phyloP scores from a whole-genome alignment of 768 basidiomycete genomes.

The Termitomyces sp. region DNA sequence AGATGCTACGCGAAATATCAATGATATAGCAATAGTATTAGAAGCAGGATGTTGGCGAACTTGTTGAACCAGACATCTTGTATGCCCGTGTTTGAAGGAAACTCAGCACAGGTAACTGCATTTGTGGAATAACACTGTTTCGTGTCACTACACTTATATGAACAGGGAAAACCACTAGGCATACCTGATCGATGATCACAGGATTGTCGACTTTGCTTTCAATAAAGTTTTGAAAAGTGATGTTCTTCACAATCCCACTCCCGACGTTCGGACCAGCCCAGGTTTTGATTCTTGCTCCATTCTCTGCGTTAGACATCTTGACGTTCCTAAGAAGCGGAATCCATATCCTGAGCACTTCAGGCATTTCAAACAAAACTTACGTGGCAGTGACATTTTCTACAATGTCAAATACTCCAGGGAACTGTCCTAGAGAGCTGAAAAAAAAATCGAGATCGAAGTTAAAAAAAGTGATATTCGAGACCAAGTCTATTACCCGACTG shows the following conservation, averaged over 20 bases:
- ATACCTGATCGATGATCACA: conserved; percentile 53
- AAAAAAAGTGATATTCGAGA: neutral
- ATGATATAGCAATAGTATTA: neutral
- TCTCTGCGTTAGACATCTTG: conserved; percentile 57
- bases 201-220: conserved; percentile 57
- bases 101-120: conserved; percentile 45
- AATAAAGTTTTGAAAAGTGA: conserved; percentile 49
- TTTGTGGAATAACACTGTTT: conserved; percentile 45
- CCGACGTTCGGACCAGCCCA: conserved; percentile 61
- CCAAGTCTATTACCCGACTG: conserved; percentile 34
- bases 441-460: neutral
- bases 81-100: conserved; percentile 52
- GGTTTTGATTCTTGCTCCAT: conserved; percentile 67
- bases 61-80: conserved; percentile 55
- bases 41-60: conserved; percentile 22
- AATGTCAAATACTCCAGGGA: conserved; percentile 49
- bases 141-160: neutral
- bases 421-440: conserved; percentile 55
- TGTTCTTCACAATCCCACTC: conserved; percentile 52
- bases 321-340: conserved; percentile 36
- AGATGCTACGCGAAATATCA: conserved; percentile 34
- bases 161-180: neutral
- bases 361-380: conserved; percentile 22
- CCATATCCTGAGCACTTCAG: neutral
- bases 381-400: conserved; percentile 55